Conservation (phyloP, 2,329 filamentous ascomycete species). For the Shiraia sp. region DNA sequence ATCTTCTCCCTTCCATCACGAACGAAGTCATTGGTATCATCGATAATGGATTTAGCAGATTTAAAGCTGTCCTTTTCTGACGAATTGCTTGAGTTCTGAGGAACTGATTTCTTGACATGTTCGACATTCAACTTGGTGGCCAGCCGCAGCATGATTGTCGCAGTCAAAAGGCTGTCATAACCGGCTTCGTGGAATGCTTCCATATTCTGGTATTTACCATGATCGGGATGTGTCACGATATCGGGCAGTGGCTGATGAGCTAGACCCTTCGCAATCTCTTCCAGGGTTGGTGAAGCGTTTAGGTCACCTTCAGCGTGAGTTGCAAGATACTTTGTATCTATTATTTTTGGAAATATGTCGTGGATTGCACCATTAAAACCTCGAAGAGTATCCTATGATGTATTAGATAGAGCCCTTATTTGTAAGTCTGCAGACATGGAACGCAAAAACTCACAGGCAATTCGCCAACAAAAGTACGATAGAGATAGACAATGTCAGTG, state of each 20-base stretch:
- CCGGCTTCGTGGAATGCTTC: conserved; percentile 63
- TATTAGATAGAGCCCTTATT: too few relatives aligned
- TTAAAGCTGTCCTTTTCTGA: conserved; percentile 7
- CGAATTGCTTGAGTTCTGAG: not conserved
- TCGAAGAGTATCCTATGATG: conserved; percentile 46
- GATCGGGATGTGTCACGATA: conserved; percentile 37
- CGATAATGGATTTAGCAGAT: conserved; percentile 1
- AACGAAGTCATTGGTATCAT: conserved; percentile 15
- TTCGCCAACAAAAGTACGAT: conserved; percentile 63
- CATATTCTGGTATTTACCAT: conserved; percentile 47
- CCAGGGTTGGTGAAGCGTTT: conserved; percentile 53
- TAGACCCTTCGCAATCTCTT: conserved; percentile 53
- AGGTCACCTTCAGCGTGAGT: conserved; percentile 60
- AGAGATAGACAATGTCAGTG: conserved; percentile 66
- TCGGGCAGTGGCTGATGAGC: conserved; percentile 47
- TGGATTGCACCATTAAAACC: conserved; percentile 59
- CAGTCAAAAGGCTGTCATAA: conserved; percentile 65
- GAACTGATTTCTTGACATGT: conserved; percentile 1
- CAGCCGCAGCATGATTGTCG: conserved; percentile 61
- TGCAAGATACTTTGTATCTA: conserved; percentile 68
- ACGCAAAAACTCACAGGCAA: conserved; percentile 49
- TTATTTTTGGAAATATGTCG: conserved; percentile 58
- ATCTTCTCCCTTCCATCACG: conserved; percentile 22
- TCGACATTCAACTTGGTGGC: conserved; percentile 55
- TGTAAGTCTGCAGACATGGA: not conserved